These are phyloP conservation scores for Brachypodium distachyon DNA, from an alignment of 202 grass and related monocot genomes.

Conservation along the genomic window DNA sequence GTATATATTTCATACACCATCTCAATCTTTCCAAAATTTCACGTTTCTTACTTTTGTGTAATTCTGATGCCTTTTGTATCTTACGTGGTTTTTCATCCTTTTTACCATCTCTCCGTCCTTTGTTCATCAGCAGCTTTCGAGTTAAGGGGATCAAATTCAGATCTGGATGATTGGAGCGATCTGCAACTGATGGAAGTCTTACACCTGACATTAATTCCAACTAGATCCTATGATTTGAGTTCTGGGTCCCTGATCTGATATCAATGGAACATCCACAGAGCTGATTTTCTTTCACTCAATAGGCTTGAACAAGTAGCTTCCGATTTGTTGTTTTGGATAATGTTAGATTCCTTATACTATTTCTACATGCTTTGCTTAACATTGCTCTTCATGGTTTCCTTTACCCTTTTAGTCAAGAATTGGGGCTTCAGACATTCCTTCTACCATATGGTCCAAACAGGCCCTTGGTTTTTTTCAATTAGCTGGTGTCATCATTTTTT, in stretches of 20 bases:
- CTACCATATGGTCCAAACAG: no score
- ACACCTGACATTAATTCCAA: background rate
- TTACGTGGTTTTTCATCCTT: background rate
- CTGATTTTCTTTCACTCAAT: background rate
- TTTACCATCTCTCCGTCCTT: background rate
- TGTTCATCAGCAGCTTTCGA: slow-evolving; percentile 2
- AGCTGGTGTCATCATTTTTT: background rate
- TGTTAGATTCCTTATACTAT: background rate
- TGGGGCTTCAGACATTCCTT: background rate
- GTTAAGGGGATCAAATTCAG: background rate
- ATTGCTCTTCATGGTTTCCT: background rate
- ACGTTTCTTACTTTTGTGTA: no score
- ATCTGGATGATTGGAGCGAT: background rate
- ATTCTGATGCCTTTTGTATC: background rate
- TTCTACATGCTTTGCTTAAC: background rate
- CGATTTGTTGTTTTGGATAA: background rate
- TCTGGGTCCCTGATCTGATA: background rate
- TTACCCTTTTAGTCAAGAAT: no score
- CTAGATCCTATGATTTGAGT: background rate
- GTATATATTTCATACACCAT: background rate
- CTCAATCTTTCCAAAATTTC: background rate
- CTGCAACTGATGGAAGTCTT: background rate
- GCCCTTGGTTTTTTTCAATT: background rate
- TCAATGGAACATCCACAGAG: background rate
- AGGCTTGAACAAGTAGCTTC: background rate